phyloP scores from a whole-genome alignment of 2,329 filamentous ascomycete genomes.

The Tolypocladium tropicale region DNA sequence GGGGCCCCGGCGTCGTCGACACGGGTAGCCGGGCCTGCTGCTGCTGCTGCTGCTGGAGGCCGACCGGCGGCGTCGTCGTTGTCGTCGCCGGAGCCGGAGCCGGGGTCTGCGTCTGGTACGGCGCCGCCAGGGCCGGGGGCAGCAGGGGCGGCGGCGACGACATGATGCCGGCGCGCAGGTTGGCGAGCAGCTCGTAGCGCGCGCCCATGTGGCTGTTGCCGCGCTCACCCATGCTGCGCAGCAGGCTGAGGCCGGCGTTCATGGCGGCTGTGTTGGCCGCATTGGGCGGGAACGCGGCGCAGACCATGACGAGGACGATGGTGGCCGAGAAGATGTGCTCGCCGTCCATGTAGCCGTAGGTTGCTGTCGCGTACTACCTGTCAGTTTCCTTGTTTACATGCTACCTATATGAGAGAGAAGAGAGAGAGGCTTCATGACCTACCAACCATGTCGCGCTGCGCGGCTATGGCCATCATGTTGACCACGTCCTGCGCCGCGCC shows the following conservation, averaged over 20 bases:
- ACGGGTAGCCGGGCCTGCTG: neutral
- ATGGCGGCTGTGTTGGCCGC: conserved; percentile 30
- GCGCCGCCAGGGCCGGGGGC: neutral
- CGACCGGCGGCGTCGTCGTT: neutral
- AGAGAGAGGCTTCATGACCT: neutral
- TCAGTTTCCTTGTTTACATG: neutral
- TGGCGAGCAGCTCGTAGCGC: conserved; percentile 16
- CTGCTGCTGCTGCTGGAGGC: neutral
- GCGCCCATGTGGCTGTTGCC: conserved; percentile 37
- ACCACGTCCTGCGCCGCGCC: conserved; percentile 34
- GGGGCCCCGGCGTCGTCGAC: conserved; percentile 2
- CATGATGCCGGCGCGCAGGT: conserved; percentile 14
- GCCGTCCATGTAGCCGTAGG: conserved; percentile 47
- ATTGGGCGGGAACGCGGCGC: conserved; percentile 38
- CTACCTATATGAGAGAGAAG: too few relatives aligned
- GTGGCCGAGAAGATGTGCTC: conserved; percentile 45
- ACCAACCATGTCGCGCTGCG: conserved; percentile 26
- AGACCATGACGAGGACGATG: conserved; percentile 44
- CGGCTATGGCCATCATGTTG: conserved; percentile 11
- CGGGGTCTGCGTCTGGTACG: neutral
- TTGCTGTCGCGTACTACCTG: conserved; percentile 22
- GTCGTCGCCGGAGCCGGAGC: neutral
- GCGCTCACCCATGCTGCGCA: conserved; percentile 39
- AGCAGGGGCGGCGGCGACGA: conserved; percentile 1
- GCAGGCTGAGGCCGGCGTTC: conserved; percentile 33